Evolutionary conservation across 139 green algal species (phyloP).

Genomic region (Limnomonas spitsbergensis): DNA sequence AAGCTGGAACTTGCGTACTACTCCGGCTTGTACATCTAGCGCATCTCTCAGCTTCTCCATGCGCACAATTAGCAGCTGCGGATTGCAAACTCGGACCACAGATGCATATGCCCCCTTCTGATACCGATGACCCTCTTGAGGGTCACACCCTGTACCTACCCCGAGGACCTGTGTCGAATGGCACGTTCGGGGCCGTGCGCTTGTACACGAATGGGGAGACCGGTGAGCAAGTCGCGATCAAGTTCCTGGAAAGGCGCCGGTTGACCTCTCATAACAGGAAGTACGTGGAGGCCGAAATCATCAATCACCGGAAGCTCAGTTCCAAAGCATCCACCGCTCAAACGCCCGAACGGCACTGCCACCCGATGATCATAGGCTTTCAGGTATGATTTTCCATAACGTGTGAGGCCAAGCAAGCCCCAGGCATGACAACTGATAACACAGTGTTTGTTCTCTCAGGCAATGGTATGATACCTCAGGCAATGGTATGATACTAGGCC

Average conservation of each 20-base stretch:
- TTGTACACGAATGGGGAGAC: conserved; percentile 40
- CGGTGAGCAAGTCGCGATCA: conserved; percentile 60
- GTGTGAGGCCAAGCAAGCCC: too few relatives aligned
- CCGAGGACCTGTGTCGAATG: not conserved
- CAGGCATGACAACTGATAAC: too few relatives aligned
- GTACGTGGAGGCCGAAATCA: conserved; percentile 93
- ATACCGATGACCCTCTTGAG: not conserved
- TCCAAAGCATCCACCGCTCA: not conserved
- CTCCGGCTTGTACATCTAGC: too few relatives aligned
- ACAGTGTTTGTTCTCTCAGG: too few relatives aligned
- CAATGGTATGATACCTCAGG: too few relatives aligned
- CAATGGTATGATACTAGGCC: too few relatives aligned
- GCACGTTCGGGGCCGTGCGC: conserved; percentile 6
- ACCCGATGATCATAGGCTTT: conserved; percentile 94
- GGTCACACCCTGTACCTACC: not conserved
- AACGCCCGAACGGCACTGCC: conserved; percentile 53
- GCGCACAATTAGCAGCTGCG: too few relatives aligned
- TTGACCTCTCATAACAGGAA: conserved; percentile 80
- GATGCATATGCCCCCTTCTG: not conserved
- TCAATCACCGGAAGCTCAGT: conserved; percentile 82
- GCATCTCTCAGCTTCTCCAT: too few relatives aligned
- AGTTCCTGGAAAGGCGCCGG: conserved; percentile 62
- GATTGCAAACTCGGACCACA: too few relatives aligned
- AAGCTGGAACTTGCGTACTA: too few relatives aligned
- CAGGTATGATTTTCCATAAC: conserved; percentile 58